Evolutionary conservation across 139 green algal genomes (phyloP).

Genomic region (Picochlorum sp.): DNA sequence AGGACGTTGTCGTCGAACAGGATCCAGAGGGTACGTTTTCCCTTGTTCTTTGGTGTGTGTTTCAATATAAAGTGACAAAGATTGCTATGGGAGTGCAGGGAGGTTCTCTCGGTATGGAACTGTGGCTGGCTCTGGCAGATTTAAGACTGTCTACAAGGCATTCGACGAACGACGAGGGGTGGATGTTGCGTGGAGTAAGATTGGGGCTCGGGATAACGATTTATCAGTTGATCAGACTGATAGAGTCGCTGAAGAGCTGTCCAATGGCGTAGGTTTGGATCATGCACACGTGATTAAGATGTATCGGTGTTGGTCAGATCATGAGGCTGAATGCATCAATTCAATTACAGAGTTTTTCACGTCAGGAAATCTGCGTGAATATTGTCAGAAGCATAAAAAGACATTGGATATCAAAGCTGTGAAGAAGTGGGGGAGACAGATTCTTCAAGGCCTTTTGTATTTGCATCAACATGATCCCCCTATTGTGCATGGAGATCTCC

Average conservation of each 20-base stretch:
- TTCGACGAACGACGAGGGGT: constrained; percentile 79
- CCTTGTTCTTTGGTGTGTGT: too few species aligned
- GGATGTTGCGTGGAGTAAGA: constrained; percentile 88
- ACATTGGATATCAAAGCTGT: constrained; percentile 83
- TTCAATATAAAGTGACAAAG: too few species aligned
- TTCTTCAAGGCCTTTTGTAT: constrained; percentile 76
- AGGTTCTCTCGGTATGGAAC: constrained; percentile 70
- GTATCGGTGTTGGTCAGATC: constrained; percentile 73
- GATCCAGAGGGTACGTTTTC: too few species aligned
- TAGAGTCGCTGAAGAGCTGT: constrained; percentile 61
- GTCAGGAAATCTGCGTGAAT: constrained; percentile 79
- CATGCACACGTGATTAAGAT: constrained; percentile 84
- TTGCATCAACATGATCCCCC: constrained; percentile 79
- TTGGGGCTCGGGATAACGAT: constrained; percentile 40
- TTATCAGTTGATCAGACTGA: constrained; percentile 58
- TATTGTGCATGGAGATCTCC: constrained; percentile 86
- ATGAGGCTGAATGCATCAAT: constrained; percentile 67
- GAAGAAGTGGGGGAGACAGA: constrained; percentile 82
- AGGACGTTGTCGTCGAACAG: too few species aligned
- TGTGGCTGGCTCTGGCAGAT: constrained; percentile 62
- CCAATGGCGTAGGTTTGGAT: constrained; percentile 68
- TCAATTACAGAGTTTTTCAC: constrained; percentile 94
- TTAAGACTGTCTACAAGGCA: constrained; percentile 74
- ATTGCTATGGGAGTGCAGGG: constrained; percentile 10
- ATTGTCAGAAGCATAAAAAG: constrained; percentile 62